These are phyloP conservation scores for Apostasia ramifera DNA, from an alignment of 106 monocot genomes.

Conservation along the genomic window DNA sequence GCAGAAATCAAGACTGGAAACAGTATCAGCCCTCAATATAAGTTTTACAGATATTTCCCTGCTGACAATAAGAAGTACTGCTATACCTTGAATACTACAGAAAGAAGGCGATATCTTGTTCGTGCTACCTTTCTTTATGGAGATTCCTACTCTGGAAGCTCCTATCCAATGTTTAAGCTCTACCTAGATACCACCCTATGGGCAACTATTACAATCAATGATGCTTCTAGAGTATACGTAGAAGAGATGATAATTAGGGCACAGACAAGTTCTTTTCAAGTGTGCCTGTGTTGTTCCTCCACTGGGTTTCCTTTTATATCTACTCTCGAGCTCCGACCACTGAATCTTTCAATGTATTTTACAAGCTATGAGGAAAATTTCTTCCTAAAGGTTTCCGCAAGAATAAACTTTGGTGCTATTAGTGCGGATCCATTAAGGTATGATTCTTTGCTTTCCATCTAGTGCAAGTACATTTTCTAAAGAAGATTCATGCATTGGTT, in stretches of 20 bases:
- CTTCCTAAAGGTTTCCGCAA: constrained; percentile 30
- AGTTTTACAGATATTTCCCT: constrained; percentile 26
- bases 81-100: constrained; percentile 24
- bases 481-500: background rate
- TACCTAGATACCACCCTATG: constrained; percentile 29
- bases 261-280: constrained; percentile 18
- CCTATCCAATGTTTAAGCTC: constrained; percentile 35
- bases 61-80: constrained; percentile 35
- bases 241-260: constrained; percentile 38
- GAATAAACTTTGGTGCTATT: constrained; percentile 36
- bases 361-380: constrained; percentile 29
- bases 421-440: constrained; percentile 32
- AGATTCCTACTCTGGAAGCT: constrained; percentile 19
- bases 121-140: constrained; percentile 44
- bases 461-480: too few species aligned
- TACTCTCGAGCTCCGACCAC: constrained; percentile 34
- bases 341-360: constrained; percentile 37
- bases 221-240: constrained; percentile 16
- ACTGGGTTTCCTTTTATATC: constrained; percentile 38
- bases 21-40: constrained; percentile 19
- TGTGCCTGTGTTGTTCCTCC: constrained; percentile 36
- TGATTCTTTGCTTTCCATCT: background rate
- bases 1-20: constrained; percentile 8
- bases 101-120: constrained; percentile 29
- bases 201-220: constrained; percentile 29